Conservation (phyloP, 768 basidiomycete genomes). For the Agaricus blazei region DNA sequence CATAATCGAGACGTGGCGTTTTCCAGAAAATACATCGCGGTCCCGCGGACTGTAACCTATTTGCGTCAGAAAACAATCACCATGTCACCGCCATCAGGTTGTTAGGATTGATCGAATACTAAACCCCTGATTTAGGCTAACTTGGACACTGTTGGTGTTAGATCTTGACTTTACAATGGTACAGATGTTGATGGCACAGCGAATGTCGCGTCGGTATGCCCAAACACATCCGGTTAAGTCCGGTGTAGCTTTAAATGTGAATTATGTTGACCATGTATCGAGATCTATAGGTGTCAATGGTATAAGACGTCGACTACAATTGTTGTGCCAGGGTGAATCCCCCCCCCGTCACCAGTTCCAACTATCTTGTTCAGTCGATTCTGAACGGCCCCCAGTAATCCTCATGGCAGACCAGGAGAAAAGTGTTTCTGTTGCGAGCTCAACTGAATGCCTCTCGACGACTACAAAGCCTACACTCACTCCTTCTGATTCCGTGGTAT, state of each 20-base stretch:
- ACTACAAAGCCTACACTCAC: neutral
- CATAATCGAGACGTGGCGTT: too few relatives aligned
- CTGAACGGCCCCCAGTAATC: neutral
- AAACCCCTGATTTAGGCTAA: too few relatives aligned
- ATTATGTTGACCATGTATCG: neutral
- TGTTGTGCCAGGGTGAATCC: neutral
- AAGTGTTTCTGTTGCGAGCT: neutral
- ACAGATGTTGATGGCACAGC: constrained; percentile 1
- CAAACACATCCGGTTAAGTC: neutral
- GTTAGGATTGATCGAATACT: too few relatives aligned
- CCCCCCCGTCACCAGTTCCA: neutral
- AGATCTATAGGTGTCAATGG: constrained; percentile 8
- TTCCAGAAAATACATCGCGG: too few relatives aligned
- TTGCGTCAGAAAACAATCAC: too few relatives aligned
- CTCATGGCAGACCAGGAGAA: constrained; percentile 9
- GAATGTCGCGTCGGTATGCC: neutral
- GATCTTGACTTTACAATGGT: neutral
- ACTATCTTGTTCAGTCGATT: neutral
- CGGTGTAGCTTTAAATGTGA: constrained; percentile 6
- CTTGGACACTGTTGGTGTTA: too few relatives aligned
- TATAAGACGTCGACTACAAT: constrained; percentile 3
- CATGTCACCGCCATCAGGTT: too few relatives aligned
- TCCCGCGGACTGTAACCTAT: too few relatives aligned
- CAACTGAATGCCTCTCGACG: neutral
- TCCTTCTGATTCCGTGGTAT: neutral